Base-by-base conservation (phyloP, 805 yeast genomes). In the Metschnikowia arizonensis region DNA sequence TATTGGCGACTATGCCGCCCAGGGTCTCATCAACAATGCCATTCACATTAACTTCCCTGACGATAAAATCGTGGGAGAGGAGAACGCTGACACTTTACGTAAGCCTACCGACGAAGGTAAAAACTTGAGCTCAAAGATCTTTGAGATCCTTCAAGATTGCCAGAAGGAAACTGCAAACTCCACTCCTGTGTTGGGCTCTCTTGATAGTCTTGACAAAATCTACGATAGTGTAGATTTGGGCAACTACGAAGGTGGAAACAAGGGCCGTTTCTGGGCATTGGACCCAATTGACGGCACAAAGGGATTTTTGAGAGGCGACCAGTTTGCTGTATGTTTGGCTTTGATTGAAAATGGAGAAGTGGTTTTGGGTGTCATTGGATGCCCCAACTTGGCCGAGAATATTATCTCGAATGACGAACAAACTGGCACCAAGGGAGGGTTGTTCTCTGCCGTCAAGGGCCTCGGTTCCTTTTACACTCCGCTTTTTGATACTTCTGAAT, bases 261-360 rank as follows among this genome's bases (percentile, higher is more conserved):
- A 64, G 30, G 95, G 96, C 19, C 74, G 99, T 50, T 81, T 88
- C 61, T 93, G 99, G 99, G 96, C 97, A 0, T 69, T 93, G 58
- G 99, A 93, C 60, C 99, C 99, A 32, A 90, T 93, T 50, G 99
- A 93, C 61, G 99, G 99, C 6, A 93, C 99, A 17, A 93, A 71
- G 63, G 99, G 99, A 0, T 93, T 93, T 62, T 69, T 93, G 44
- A 76, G 99, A 60, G 95, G 96, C 38, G 97, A 90, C 53, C 99
- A 93, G 62, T 93, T 88, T 64, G 97, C 99, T 1, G 95, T 93
- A 1, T 93, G 99, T 61, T 71, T 93, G 36, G 97, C 96, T 0
- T 69, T 93, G 53, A 82, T 93, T 38, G 95, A 82, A 25, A 85
- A 90, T 58, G 95, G 96, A 11, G 72, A 78, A 40, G 95, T 88